phyloP scores from a whole-genome alignment of 2,329 filamentous ascomycete genomes.

The Alternaria solani region DNA sequence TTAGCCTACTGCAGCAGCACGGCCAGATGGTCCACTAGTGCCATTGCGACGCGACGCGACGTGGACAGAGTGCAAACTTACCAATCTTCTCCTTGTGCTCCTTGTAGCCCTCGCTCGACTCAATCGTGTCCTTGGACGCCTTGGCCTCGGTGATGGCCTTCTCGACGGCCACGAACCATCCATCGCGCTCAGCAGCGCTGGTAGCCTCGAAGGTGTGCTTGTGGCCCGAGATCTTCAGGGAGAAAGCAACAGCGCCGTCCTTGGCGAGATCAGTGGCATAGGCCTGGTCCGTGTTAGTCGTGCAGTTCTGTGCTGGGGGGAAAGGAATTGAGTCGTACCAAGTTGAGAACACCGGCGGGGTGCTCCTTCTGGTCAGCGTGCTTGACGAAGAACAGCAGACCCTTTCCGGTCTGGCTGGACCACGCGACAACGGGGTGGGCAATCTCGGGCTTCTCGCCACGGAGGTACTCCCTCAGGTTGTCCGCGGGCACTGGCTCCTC shows the following conservation, averaged over 20 bases:
- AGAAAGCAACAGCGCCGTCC: constrained; percentile 82
- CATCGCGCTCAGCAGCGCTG: constrained; percentile 78
- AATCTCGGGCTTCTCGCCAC: constrained; percentile 83
- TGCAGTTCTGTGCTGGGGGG: background rate
- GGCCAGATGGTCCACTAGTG: constrained; percentile 38
- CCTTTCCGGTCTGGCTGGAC: constrained; percentile 93
- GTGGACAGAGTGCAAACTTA: constrained; percentile 51
- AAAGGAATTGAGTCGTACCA: constrained; percentile 65
- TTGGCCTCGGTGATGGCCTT: constrained; percentile 71
- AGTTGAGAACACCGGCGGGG: constrained; percentile 82
- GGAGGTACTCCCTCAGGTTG: constrained; percentile 78
- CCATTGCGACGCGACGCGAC: constrained; percentile 32
- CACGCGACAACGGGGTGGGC: constrained; percentile 85
- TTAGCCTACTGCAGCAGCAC: constrained; percentile 48
- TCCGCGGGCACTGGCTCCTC: constrained; percentile 76
- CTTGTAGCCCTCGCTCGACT: constrained; percentile 88
- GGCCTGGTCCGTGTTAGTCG: constrained; percentile 58
- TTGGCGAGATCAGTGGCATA: constrained; percentile 76
- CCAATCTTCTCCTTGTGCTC: constrained; percentile 75
- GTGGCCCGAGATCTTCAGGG: constrained; percentile 82
- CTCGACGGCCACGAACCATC: constrained; percentile 84
- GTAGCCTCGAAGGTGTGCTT: constrained; percentile 93
- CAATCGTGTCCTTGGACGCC: constrained; percentile 75
- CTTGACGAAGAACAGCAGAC: constrained; percentile 91
- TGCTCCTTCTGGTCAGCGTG: constrained; percentile 80